Conservation (phyloP, 2,329 filamentous ascomycete species). For the Penicillium sp. region DNA sequence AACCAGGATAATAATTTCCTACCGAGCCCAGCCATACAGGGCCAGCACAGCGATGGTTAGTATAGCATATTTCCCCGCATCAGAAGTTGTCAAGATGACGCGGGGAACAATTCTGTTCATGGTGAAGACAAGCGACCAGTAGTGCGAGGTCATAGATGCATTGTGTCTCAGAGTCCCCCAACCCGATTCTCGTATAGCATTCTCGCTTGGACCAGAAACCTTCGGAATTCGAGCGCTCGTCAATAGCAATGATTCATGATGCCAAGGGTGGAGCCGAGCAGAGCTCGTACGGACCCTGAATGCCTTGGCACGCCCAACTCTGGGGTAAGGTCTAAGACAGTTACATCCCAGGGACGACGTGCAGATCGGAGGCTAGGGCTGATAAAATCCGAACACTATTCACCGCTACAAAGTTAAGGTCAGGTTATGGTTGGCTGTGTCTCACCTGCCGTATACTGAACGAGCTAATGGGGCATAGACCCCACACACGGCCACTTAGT, state of each 20-base stretch:
- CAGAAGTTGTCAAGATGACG: neutral
- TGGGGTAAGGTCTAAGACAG: constrained; percentile 19
- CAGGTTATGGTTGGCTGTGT: constrained; percentile 20
- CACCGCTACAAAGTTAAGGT: neutral
- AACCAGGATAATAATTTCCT: neutral
- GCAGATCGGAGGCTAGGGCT: neutral
- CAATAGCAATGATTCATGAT: constrained; percentile 1
- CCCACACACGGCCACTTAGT: neutral
- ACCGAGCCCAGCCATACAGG: neutral
- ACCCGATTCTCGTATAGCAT: constrained; percentile 2
- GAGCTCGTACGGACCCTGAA: constrained; percentile 1
- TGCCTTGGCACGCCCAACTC: neutral
- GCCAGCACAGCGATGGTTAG: neutral
- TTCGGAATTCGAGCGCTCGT: neutral
- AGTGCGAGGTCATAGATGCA: neutral
- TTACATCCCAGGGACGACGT: constrained; percentile 18
- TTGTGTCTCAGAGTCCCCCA: constrained; percentile 14
- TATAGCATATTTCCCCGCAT: neutral
- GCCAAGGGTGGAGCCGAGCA: constrained; percentile 4
- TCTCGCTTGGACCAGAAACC: neutral
- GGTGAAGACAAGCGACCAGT: neutral
- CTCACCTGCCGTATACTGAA: constrained; percentile 5
- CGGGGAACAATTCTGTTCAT: neutral
- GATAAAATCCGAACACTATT: neutral
- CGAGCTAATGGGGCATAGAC: neutral